Percentiles rank a stretch among this genome's conserved stretches.
Evolutionary conservation across 2,329 filamentous ascomycete genomes (phyloP).

Genomic region (Huntiella savannae): DNA sequence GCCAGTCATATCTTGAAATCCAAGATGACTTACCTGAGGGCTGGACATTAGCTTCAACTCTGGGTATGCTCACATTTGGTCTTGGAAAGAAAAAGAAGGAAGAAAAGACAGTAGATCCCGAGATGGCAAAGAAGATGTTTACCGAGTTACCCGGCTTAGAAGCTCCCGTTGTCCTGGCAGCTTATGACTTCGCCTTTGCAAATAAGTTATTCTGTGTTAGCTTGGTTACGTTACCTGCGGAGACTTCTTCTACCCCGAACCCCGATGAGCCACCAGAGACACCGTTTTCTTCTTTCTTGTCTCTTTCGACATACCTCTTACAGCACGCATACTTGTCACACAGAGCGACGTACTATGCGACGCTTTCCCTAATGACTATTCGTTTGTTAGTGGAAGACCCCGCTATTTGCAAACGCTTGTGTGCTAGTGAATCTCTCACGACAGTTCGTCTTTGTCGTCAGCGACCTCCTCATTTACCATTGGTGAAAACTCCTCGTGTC

Average conservation of each 20-base stretch:
- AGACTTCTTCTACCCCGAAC: too few species aligned
- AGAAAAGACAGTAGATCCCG: constrained; percentile 43
- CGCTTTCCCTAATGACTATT: constrained; percentile 68
- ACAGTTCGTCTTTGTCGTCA: constrained; percentile 74
- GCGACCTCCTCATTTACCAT: constrained; percentile 64
- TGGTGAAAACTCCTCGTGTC: constrained; percentile 52
- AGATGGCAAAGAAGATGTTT: constrained; percentile 70
- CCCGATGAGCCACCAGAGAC: constrained; percentile 27
- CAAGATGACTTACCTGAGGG: constrained; percentile 80
- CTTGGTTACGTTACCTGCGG: constrained; percentile 47
- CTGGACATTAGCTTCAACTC: constrained; percentile 64
- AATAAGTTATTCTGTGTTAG: constrained; percentile 92
- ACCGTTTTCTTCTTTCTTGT: constrained; percentile 67
- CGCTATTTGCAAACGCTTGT: constrained; percentile 63
- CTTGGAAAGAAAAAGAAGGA: constrained; percentile 41
- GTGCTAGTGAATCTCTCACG: constrained; percentile 55
- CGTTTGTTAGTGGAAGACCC: constrained; percentile 77
- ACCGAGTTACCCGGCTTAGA: constrained; percentile 44
- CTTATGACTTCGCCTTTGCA: constrained; percentile 83
- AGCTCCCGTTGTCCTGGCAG: constrained; percentile 60
- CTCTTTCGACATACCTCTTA: constrained; percentile 76
- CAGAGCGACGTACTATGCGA: constrained; percentile 63
- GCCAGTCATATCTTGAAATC: constrained; percentile 63
- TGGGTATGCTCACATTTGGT: constrained; percentile 48
- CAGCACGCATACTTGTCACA: constrained; percentile 78